Evolutionary conservation across 2,329 filamentous ascomycete genomes (phyloP).

Genomic region (Nemania bipapillata): DNA sequence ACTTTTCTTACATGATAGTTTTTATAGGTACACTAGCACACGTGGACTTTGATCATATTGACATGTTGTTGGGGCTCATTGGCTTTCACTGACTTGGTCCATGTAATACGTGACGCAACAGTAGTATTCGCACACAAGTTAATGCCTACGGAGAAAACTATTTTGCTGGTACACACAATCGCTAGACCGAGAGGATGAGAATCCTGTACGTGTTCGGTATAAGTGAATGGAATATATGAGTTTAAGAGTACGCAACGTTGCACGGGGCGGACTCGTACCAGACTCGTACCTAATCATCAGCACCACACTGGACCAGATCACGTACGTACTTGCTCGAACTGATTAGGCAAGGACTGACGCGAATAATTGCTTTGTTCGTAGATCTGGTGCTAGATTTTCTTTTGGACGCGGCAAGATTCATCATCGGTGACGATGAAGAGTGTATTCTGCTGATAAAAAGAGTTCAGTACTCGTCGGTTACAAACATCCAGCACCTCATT

Average conservation of each 20-base stretch:
- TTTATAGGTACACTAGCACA: constrained; percentile 9
- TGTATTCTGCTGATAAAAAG: background rate
- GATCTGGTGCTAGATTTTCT: background rate
- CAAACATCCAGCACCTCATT: background rate
- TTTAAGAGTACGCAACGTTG: background rate
- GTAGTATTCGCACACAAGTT: background rate
- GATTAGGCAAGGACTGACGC: background rate
- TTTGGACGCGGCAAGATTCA: constrained; percentile 3
- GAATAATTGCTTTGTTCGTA: background rate
- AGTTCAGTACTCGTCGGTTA: background rate
- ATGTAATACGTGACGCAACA: constrained; percentile 16
- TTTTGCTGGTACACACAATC: too few relatives aligned
- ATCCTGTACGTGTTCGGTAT: background rate
- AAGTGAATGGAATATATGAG: background rate
- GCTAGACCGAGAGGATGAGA: background rate
- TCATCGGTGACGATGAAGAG: background rate
- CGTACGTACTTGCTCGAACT: background rate
- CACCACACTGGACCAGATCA: background rate
- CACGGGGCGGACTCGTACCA: background rate
- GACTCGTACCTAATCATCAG: background rate
- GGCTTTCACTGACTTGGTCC: background rate
- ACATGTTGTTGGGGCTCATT: constrained; percentile 7
- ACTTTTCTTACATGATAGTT: background rate
- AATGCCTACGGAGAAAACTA: too few relatives aligned
- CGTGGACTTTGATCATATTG: constrained; percentile 12